Conservation (phyloP, 2,329 filamentous ascomycete species). For the Penicillium sp. region DNA sequence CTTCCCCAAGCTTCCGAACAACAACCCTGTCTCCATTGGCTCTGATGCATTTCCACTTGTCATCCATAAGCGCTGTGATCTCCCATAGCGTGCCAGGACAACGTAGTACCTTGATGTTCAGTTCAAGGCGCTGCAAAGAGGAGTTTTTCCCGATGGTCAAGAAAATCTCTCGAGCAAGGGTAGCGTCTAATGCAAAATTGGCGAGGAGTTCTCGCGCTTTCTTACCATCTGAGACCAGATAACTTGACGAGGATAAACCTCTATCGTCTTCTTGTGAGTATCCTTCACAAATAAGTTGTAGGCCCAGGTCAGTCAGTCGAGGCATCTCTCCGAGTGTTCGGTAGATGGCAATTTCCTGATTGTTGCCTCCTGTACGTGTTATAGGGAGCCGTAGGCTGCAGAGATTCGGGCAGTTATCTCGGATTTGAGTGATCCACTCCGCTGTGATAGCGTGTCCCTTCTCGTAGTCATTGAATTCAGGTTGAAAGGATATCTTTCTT, state of each 20-base stretch:
- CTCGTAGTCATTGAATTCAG: not conserved
- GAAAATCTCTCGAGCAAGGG: not conserved
- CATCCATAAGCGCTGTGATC: not conserved
- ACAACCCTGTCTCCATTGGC: not conserved
- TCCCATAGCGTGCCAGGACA: not conserved
- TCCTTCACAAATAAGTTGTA: not conserved
- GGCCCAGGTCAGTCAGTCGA: not conserved
- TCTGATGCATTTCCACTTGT: not conserved
- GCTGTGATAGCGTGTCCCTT: not conserved
- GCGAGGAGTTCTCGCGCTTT: not conserved
- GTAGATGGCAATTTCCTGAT: not conserved
- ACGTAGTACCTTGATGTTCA: not conserved
- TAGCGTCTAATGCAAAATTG: not conserved
- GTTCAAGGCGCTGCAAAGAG: not conserved
- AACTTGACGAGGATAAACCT: not conserved
- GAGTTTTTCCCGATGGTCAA: not conserved
- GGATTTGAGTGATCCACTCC: not conserved
- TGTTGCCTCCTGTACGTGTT: not conserved
- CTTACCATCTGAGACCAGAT: not conserved
- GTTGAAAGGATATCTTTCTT: not conserved
- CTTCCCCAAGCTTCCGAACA: not conserved
- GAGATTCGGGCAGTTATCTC: not conserved
- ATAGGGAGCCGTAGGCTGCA: not conserved
- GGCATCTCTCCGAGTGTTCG: not conserved
- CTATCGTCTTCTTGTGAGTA: not conserved